These are phyloP conservation scores for Acmispon strigosus DNA, from an alignment of 306 rosid genomes.

Conservation along the genomic window DNA sequence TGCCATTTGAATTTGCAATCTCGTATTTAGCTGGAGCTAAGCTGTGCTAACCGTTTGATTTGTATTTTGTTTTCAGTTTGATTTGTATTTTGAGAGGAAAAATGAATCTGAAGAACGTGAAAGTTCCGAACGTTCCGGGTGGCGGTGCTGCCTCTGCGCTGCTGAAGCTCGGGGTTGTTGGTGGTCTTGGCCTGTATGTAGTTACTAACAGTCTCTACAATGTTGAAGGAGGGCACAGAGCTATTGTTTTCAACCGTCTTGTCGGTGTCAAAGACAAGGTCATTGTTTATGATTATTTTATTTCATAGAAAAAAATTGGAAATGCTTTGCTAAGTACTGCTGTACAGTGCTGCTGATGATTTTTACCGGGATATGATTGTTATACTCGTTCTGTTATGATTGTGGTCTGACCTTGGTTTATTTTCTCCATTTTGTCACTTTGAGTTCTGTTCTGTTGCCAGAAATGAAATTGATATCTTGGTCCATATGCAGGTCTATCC, in stretches of 20 bases:
- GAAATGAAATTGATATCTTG: background rate
- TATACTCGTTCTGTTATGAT: background rate
- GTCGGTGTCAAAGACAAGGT: conserved; percentile 80
- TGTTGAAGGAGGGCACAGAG: conserved; percentile 86
- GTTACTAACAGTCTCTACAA: conserved; percentile 74
- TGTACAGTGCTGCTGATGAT: background rate
- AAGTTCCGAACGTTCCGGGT: conserved; percentile 50
- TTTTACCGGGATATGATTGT: background rate
- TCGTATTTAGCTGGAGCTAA: background rate
- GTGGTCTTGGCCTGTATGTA: conserved; percentile 60
- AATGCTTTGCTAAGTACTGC: background rate
- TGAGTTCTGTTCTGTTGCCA: background rate
- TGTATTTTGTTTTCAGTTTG: background rate
- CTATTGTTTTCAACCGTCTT: conserved; percentile 77
- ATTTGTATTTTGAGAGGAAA: background rate
- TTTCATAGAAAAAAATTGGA: background rate
- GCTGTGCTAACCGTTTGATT: background rate
- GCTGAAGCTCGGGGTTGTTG: conserved; percentile 46
- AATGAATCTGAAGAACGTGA: conserved; percentile 30
- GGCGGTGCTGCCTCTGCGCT: conserved; percentile 53
- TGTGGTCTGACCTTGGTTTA: background rate
- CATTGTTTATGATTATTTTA: conserved; percentile 2
- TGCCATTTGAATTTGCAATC: background rate
- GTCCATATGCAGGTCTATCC: conserved; percentile 69
- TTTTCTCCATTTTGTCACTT: background rate